These are phyloP conservation scores for Zymoseptoria pseudotritici DNA, from an alignment of 2,329 filamentous ascomycete genomes.

Conservation along the genomic window DNA sequence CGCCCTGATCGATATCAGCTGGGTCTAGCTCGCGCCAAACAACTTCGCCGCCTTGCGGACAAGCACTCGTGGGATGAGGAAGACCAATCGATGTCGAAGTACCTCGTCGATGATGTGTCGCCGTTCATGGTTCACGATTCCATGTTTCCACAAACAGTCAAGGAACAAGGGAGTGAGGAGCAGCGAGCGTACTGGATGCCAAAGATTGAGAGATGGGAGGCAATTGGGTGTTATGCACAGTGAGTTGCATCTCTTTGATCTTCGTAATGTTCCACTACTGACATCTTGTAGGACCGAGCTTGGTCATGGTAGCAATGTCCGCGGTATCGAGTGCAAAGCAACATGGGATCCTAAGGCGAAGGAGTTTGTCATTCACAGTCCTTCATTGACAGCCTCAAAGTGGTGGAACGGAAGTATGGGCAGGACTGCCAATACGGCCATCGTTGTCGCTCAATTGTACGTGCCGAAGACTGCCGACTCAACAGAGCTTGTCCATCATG, in stretches of 20 bases:
- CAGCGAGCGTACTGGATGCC: conserved; percentile 45
- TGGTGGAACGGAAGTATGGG: conserved; percentile 51
- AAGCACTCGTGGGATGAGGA: conserved; percentile 43
- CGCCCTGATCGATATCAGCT: conserved; percentile 47
- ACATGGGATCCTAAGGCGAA: conserved; percentile 39
- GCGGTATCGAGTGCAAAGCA: conserved; percentile 43
- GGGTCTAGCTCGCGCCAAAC: conserved; percentile 46
- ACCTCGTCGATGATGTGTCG: conserved; percentile 47
- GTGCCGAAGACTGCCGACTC: conserved; percentile 32
- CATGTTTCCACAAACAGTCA: conserved; percentile 47
- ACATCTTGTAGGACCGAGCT: conserved; percentile 35
- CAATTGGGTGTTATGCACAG: conserved; percentile 47
- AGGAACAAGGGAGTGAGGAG: conserved; percentile 43
- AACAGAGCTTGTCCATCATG: conserved; percentile 37
- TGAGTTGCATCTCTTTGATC: background rate
- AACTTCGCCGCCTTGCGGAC: conserved; percentile 39
- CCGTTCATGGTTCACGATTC: conserved; percentile 46
- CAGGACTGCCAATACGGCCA: conserved; percentile 48
- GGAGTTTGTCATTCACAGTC: conserved; percentile 46
- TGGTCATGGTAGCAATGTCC: conserved; percentile 47
- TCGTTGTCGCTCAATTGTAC: conserved; percentile 47
- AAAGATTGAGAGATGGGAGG: conserved; percentile 42
- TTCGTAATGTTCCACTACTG: background rate
- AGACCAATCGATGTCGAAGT: conserved; percentile 46
- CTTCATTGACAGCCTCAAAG: conserved; percentile 46